Evolutionary conservation across 1,139 yeast genomes (phyloP).

Genomic region (Kluyveromyces marxianus): DNA sequence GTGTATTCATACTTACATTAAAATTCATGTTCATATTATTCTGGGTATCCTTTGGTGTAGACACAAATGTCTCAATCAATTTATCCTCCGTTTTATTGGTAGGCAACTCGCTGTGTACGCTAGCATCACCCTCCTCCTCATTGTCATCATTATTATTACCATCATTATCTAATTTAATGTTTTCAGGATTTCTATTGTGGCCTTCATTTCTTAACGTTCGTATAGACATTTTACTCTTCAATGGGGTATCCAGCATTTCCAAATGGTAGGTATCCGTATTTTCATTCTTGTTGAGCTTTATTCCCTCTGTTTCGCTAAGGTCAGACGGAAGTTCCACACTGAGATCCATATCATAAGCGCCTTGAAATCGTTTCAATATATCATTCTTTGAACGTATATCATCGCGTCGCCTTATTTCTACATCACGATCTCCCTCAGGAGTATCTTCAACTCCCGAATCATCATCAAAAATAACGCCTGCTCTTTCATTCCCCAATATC

Average conservation of each 20-base stretch:
- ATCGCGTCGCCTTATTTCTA: background rate
- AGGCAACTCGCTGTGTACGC: too few relatives aligned
- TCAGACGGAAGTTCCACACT: background rate
- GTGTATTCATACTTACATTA: background rate
- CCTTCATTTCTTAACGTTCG: background rate
- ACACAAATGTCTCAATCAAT: background rate
- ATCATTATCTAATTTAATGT: too few relatives aligned
- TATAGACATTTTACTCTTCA: slow-evolving; percentile 3
- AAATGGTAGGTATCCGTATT: background rate
- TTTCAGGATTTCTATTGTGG: background rate
- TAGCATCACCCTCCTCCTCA: too few relatives aligned
- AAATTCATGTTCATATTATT: background rate
- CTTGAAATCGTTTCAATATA: background rate
- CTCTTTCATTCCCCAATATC: background rate
- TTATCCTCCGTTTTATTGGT: background rate
- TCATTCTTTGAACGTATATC: background rate
- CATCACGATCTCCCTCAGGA: slow-evolving; percentile 3
- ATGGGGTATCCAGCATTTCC: slow-evolving; percentile 2
- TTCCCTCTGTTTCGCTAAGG: background rate
- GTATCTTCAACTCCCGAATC: slow-evolving; percentile 1
- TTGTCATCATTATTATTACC: too few relatives aligned
- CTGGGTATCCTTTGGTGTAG: background rate
- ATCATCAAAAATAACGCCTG: too few relatives aligned
- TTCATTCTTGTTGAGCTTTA: background rate
- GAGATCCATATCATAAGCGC: background rate